phyloP scores from a whole-genome alignment of 345 rosid genomes.

The Pistacia integerrima region DNA sequence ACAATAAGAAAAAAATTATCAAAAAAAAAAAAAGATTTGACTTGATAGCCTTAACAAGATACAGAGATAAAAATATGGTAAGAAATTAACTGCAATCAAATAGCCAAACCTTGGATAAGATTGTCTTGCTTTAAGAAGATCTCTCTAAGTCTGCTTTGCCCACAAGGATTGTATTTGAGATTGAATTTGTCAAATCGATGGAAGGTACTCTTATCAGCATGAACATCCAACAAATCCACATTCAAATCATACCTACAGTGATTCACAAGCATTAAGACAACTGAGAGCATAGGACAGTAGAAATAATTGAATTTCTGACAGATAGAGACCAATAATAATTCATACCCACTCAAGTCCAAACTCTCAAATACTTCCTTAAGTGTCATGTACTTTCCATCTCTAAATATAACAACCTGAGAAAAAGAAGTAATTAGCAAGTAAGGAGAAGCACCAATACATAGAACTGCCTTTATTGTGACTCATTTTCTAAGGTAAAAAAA shows the following conservation, averaged over 20 bases:
- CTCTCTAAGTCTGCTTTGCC: slow-evolving; percentile 63
- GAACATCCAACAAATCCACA: slow-evolving; percentile 61
- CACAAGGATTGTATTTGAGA: slow-evolving; percentile 63
- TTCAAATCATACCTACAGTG: slow-evolving; percentile 49
- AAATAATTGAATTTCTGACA: slow-evolving; percentile 3
- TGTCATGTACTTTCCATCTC: slow-evolving; percentile 62
- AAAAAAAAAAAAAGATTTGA: neutral
- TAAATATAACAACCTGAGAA: slow-evolving; percentile 56
- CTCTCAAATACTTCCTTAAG: slow-evolving; percentile 57
- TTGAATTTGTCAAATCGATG: slow-evolving; percentile 62
- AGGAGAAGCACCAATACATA: neutral
- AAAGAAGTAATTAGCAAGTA: neutral
- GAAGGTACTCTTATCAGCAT: slow-evolving; percentile 59
- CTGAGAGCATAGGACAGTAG: neutral
- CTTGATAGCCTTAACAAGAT: neutral
- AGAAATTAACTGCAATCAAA: neutral
- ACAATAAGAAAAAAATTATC: neutral
- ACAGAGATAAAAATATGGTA: neutral
- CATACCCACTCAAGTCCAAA: slow-evolving; percentile 54
- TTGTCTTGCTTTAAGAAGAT: slow-evolving; percentile 60
- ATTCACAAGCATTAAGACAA: slow-evolving; percentile 11
- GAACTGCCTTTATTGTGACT: neutral
- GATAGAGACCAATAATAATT: slow-evolving; percentile 4
- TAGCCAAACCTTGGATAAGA: slow-evolving; percentile 51
- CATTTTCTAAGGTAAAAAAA: neutral